Evolutionary conservation across 2,329 filamentous ascomycete genomes (phyloP).

Genomic region (Nemania bipapillata): DNA sequence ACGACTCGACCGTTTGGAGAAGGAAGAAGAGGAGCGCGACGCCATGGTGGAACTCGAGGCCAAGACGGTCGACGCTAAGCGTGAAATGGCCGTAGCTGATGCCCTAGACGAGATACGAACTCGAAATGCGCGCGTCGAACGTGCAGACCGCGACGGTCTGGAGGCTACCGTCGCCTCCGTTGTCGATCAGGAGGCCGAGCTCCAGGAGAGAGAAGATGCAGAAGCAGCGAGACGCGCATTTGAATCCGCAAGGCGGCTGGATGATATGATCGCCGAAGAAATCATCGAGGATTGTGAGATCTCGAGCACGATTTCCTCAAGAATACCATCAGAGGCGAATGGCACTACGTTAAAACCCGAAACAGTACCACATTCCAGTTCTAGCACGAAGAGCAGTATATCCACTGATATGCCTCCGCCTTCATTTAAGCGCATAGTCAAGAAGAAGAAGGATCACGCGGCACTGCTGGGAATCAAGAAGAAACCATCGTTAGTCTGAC

Average conservation of each 20-base stretch:
- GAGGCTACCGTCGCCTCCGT: conserved; percentile 65
- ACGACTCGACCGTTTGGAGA: conserved; percentile 84
- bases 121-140: conserved; percentile 86
- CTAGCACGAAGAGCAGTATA: conserved; percentile 19
- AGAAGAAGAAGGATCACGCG: conserved; percentile 86
- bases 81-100: conserved; percentile 96
- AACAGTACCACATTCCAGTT: conserved; percentile 45
- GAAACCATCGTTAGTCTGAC: conserved; percentile 70
- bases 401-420: conserved; percentile 63
- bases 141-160: conserved; percentile 74
- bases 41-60: conserved; percentile 95
- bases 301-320: conserved; percentile 15
- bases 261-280: conserved; percentile 63
- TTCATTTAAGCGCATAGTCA: conserved; percentile 78
- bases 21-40: conserved; percentile 79
- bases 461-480: conserved; percentile 87
- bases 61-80: conserved; percentile 90
- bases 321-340: conserved; percentile 19
- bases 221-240: conserved; percentile 85
- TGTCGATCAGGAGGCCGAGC: conserved; percentile 69
- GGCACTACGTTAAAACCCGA: background rate
- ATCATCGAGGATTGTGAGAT: conserved; percentile 48
- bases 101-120: conserved; percentile 94
- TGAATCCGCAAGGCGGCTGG: conserved; percentile 66
- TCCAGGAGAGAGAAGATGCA: conserved; percentile 82